These are phyloP conservation scores for Trifolium repens DNA, from an alignment of 306 rosid genomes.

Conservation along the genomic window DNA sequence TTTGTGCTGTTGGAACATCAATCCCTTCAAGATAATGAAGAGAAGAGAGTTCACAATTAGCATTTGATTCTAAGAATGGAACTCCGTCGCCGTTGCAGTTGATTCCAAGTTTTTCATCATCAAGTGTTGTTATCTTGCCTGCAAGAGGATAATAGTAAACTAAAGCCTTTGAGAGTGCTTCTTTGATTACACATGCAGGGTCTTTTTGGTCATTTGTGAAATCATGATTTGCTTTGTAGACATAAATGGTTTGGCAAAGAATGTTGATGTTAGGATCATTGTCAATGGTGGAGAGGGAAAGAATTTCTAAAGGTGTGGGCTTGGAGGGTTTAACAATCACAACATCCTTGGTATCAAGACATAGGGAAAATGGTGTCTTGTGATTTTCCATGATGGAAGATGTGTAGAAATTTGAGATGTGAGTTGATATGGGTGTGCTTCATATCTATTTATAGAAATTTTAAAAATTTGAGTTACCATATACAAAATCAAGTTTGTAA, in stretches of 20 bases:
- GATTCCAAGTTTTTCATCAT: constrained; percentile 50
- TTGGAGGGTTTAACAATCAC: constrained; percentile 49
- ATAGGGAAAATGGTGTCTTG: constrained; percentile 17
- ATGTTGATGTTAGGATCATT: constrained; percentile 37
- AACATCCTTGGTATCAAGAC: constrained; percentile 37
- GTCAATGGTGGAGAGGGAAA: constrained; percentile 52
- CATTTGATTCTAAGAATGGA: constrained; percentile 55
- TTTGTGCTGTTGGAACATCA: constrained; percentile 44
- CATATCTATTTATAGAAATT: constrained; percentile 23
- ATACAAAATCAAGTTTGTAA: not conserved
- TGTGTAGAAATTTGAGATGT: constrained; percentile 10
- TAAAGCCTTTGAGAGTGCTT: constrained; percentile 54
- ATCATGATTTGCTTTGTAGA: constrained; percentile 39
- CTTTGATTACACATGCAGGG: constrained; percentile 46
- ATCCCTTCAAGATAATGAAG: constrained; percentile 53
- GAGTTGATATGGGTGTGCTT: constrained; percentile 25
- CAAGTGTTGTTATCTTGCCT: constrained; percentile 43
- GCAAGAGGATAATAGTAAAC: constrained; percentile 59
- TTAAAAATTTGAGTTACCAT: not conserved
- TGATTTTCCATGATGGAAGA: constrained; percentile 39
- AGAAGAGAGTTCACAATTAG: constrained; percentile 53
- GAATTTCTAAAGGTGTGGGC: constrained; percentile 45
- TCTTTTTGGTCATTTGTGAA: constrained; percentile 35
- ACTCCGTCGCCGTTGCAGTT: constrained; percentile 58
- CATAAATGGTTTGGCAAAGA: constrained; percentile 46